phyloP scores from a whole-genome alignment of 2,329 filamentous ascomycete species.

The Lizonia empirigonia region DNA sequence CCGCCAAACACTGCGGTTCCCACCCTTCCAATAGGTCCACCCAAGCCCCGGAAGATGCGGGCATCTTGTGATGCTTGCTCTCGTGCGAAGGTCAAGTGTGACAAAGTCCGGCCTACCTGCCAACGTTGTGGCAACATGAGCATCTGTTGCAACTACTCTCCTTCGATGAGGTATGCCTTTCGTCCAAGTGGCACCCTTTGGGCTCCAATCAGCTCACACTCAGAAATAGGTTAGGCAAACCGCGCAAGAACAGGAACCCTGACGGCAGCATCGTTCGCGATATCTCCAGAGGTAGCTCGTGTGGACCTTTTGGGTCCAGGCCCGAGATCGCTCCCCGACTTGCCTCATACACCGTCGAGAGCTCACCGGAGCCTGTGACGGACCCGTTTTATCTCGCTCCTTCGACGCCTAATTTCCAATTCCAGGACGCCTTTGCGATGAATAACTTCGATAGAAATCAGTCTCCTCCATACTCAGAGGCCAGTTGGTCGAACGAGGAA shows the following conservation, averaged over 20 bases:
- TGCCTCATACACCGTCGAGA: conserved; percentile 37
- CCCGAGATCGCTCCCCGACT: conserved; percentile 43
- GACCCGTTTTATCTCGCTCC: conserved; percentile 45
- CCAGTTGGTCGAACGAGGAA: conserved; percentile 42
- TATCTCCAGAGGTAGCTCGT: conserved; percentile 42
- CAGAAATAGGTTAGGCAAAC: conserved; percentile 40
- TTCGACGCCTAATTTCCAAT: conserved; percentile 44
- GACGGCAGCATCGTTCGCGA: conserved; percentile 45
- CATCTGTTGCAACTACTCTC: conserved; percentile 49
- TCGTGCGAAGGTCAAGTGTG: conserved; percentile 48
- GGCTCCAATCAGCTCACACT: conserved; percentile 21
- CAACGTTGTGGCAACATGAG: conserved; percentile 46
- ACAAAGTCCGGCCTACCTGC: conserved; percentile 46
- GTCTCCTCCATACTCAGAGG: conserved; percentile 43
- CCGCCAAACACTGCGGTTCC: conserved; percentile 29
- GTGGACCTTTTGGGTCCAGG: conserved; percentile 35
- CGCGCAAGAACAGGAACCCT: conserved; percentile 46
- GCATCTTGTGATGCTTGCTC: conserved; percentile 49
- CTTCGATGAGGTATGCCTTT: conserved; percentile 45
- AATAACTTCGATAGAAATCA: conserved; percentile 39
- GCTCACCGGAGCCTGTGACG: conserved; percentile 42
- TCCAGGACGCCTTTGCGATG: conserved; percentile 40
- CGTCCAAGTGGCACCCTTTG: neutral
- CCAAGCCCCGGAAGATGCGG: conserved; percentile 46
- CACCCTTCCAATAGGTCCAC: conserved; percentile 29